These are phyloP conservation scores for Simplicillium sp. DNA, from an alignment of 2,329 filamentous ascomycete species.

Conservation along the genomic window DNA sequence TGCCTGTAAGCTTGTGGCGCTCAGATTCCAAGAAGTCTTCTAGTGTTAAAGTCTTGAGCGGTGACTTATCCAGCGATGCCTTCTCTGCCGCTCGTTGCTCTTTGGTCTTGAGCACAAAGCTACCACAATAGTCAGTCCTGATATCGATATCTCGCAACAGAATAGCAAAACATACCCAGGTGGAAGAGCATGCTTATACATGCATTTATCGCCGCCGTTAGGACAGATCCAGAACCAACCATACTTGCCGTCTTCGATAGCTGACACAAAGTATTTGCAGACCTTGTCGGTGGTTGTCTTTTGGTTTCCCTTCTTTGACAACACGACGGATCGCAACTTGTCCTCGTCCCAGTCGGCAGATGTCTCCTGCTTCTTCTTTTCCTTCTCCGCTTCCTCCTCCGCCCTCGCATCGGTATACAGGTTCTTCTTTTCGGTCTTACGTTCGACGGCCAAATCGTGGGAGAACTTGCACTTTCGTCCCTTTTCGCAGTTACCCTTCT, in stretches of 20 bases:
- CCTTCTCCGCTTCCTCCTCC: slow-evolving; percentile 63
- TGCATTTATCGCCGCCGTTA: slow-evolving; percentile 94
- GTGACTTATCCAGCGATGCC: slow-evolving; percentile 90
- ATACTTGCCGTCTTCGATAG: slow-evolving; percentile 97
- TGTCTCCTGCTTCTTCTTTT: slow-evolving; percentile 79
- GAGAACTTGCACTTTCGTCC: slow-evolving; percentile 97
- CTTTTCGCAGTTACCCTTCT: slow-evolving; percentile 96
- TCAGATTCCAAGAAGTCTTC: slow-evolving; percentile 97
- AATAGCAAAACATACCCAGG: slow-evolving; percentile 60
- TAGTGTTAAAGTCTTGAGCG: slow-evolving; percentile 84
- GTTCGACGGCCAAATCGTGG: slow-evolving; percentile 80
- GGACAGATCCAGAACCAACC: slow-evolving; percentile 99
- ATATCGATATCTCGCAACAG: background rate
- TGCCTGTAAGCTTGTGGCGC: slow-evolving; percentile 87
- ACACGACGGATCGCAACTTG: slow-evolving; percentile 79
- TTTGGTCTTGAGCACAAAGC: slow-evolving; percentile 94
- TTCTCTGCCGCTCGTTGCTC: slow-evolving; percentile 95
- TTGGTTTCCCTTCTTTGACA: slow-evolving; percentile 97
- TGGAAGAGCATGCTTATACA: slow-evolving; percentile 93
- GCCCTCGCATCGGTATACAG: slow-evolving; percentile 78
- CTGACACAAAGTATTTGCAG: slow-evolving; percentile 96
- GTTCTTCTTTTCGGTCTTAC: slow-evolving; percentile 87
- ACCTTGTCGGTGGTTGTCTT: slow-evolving; percentile 95
- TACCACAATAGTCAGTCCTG: slow-evolving; percentile 27
- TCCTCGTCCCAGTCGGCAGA: slow-evolving; percentile 98